Percentiles rank a stretch among this genome's conserved stretches.
These are phyloP conservation scores for Leccinum solheimii DNA, from an alignment of 1,284 basidiomycete species.

Conservation along the genomic window DNA sequence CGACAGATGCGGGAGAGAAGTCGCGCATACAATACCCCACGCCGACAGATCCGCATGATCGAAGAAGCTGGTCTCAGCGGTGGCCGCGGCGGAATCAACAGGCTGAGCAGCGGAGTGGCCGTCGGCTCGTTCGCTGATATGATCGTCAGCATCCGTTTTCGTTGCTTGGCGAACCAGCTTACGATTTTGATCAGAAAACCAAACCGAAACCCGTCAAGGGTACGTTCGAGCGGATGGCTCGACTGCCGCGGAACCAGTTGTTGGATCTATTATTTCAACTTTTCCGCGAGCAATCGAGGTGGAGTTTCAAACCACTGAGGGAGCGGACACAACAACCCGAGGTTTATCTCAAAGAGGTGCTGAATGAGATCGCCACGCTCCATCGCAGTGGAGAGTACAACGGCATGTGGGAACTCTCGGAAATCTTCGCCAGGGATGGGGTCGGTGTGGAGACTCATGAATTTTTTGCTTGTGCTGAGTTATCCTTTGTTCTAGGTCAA, in stretches of 20 bases:
- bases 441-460: slow-evolving; percentile 43
- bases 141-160: slow-evolving; percentile 47
- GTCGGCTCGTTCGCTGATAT: slow-evolving; percentile 63
- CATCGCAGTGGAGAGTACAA: slow-evolving; percentile 79
- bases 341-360: slow-evolving; percentile 85
- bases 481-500: slow-evolving; percentile 46
- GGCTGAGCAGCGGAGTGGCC: slow-evolving; percentile 58
- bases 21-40: slow-evolving; percentile 59
- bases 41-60: slow-evolving; percentile 51
- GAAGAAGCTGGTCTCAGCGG: slow-evolving; percentile 52
- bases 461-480: slow-evolving; percentile 32
- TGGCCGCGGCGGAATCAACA: slow-evolving; percentile 67
- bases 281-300: slow-evolving; percentile 80
- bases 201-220: slow-evolving; percentile 71
- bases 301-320: slow-evolving; percentile 80
- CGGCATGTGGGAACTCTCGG: slow-evolving; percentile 69
- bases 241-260: slow-evolving; percentile 75
- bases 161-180: background rate
- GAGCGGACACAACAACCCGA: slow-evolving; percentile 90
- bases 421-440: slow-evolving; percentile 61
- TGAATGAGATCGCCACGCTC: slow-evolving; percentile 79
- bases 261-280: slow-evolving; percentile 81
- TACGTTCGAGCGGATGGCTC: slow-evolving; percentile 83
- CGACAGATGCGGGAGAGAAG: slow-evolving; percentile 62
- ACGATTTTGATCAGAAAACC: slow-evolving; percentile 40